These are phyloP conservation scores for Nemania sp. DNA, from an alignment of 2,329 filamentous ascomycete species.

Conservation along the genomic window DNA sequence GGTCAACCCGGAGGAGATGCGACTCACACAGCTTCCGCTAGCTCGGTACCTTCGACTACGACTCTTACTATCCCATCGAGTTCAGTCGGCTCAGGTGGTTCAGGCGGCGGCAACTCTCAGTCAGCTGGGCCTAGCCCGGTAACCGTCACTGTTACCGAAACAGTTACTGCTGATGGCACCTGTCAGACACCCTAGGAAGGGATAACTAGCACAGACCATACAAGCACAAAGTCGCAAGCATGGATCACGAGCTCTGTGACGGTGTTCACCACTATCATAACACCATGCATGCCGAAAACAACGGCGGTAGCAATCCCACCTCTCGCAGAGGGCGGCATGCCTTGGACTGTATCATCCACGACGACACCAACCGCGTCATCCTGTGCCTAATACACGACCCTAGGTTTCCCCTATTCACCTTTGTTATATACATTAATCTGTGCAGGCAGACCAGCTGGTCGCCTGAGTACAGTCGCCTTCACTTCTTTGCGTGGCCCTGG, in stretches of 20 bases:
- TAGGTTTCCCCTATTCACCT: constrained; percentile 32
- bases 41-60: constrained; percentile 27
- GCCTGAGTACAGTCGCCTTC: constrained; percentile 39
- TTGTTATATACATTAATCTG: constrained; percentile 35
- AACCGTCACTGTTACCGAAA: constrained; percentile 48
- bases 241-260: constrained; percentile 29
- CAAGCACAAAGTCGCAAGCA: constrained; percentile 26
- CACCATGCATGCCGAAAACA: constrained; percentile 29
- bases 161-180: constrained; percentile 46
- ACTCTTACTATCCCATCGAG: constrained; percentile 37
- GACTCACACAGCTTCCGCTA: constrained; percentile 26
- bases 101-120: constrained; percentile 22
- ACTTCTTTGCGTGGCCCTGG: constrained; percentile 47
- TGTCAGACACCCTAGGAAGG: constrained; percentile 46
- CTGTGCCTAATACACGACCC: constrained; percentile 29
- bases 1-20: constrained; percentile 41
- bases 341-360: constrained; percentile 21
- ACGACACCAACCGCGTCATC: constrained; percentile 1
- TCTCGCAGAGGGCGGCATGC: constrained; percentile 14
- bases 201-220: constrained; percentile 29
- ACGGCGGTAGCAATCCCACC: constrained; percentile 30
- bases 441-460: constrained; percentile 2
- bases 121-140: constrained; percentile 16
- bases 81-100: constrained; percentile 23
- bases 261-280: constrained; percentile 4